Evolutionary conservation across 1,139 yeast species (phyloP), one percentile per base, ranked within the genome.

Genomic region (Kluyveromyces marxianus): DNA sequence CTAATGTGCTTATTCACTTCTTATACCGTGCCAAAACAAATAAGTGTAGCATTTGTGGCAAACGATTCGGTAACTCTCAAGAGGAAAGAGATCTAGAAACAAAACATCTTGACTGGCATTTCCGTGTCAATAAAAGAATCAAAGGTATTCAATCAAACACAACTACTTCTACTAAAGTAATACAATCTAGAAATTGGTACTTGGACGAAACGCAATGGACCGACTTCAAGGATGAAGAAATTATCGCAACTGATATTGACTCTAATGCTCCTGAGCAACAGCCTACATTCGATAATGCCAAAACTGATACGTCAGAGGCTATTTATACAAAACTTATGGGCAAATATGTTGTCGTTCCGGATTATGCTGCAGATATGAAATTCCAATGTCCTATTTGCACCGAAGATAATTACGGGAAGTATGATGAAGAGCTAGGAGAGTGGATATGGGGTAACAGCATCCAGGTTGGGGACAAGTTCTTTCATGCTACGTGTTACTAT

Each of bases 401-500:
- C 55, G 98, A 94, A 57, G 76, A 73, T 42, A 77, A 89, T 46
- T 75, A 76, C 52, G 90, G 95, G 4, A 79, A 81, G 6, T 92
- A 88, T 72, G 86, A 86, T 60, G 97, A 89, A 59, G 90, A 85
- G 45, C 70, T 80, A 4, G 97, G 96, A 39, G 97, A 90, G 62
- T 94, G 98, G 98, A 81, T 90, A 37, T 92, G 97, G 97, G 76
- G 72, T 55, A 82, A 85, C 60, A 88, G 96, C 39, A 74, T 87
- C 29, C 73, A 74, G 50, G 78, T 75, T 6, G 76, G 81, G n/a
- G 84, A 82, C 6, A 82, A 79, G 54, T 78, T 85, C 40, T 85
- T 83, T 60, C 98, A 94, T 68, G 84, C 85, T 36, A 72, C 81
- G 2, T 94, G 99, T 63, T 83, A 74, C 61, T 73, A 79, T 38